Evolutionary conservation across 2,329 filamentous ascomycete species (phyloP).

Genomic region (Curvularia lunata): DNA sequence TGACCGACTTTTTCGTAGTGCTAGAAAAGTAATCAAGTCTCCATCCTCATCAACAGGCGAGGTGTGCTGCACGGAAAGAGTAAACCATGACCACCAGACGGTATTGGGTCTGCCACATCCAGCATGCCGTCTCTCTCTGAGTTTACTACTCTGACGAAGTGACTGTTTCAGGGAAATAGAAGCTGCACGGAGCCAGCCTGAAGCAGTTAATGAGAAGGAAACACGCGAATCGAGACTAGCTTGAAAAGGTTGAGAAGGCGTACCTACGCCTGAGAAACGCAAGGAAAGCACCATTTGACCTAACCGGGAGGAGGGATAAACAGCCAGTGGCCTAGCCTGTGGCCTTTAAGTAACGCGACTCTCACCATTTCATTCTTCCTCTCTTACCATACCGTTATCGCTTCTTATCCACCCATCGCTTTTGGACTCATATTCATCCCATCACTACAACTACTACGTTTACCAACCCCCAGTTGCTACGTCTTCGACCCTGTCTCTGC

Average conservation of each 20-base stretch:
- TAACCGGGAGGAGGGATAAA: neutral
- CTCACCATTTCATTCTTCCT: neutral
- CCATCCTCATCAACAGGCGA: neutral
- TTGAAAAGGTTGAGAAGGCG: conserved; percentile 25
- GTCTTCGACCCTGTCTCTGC: neutral
- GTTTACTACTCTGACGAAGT: conserved; percentile 22
- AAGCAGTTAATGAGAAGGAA: conserved; percentile 21
- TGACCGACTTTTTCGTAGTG: neutral
- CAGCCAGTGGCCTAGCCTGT: neutral
- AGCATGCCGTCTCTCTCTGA: conserved; percentile 11
- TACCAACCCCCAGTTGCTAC: neutral
- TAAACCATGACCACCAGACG: conserved; percentile 13
- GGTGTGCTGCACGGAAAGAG: conserved; percentile 13
- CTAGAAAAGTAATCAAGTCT: neutral
- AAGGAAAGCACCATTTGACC: conserved; percentile 1
- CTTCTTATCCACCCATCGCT: neutral
- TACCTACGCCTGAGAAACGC: conserved; percentile 12
- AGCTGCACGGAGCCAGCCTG: conserved; percentile 20
- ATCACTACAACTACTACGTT: neutral
- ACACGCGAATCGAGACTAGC: conserved; percentile 2
- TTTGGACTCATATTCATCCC: neutral
- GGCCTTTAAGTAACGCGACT: neutral
- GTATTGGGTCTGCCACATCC: conserved; percentile 8
- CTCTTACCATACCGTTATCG: neutral
- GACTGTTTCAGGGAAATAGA: conserved; percentile 19